phyloP scores from a whole-genome alignment of 768 basidiomycete species.

The Rhodocollybia butyracea region DNA sequence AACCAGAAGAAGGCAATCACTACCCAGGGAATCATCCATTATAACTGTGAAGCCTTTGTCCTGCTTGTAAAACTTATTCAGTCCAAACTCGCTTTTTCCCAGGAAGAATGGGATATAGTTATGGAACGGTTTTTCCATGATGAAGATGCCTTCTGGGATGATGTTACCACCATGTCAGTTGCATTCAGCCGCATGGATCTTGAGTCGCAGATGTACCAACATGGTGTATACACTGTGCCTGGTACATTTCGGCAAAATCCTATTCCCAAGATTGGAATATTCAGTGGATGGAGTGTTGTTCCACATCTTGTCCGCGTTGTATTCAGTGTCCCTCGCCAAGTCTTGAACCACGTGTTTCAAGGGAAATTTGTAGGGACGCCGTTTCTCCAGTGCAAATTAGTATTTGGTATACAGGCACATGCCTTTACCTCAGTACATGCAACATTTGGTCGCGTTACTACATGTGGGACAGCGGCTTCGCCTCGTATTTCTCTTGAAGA shows the following conservation, averaged over 20 bases:
- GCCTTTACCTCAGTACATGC: constrained; percentile 28
- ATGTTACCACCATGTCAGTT: constrained; percentile 17
- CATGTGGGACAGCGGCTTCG: constrained; percentile 14
- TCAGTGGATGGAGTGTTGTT: constrained; percentile 26
- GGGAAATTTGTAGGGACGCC: constrained; percentile 23
- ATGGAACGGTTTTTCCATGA: constrained; percentile 33
- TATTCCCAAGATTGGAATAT: constrained; percentile 16
- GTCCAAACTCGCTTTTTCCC: constrained; percentile 22
- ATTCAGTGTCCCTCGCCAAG: constrained; percentile 31
- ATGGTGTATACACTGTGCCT: constrained; percentile 32
- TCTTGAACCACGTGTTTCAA: constrained; percentile 20
- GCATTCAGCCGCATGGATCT: constrained; percentile 43
- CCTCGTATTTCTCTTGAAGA: constrained; percentile 16
- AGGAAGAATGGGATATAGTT: constrained; percentile 37
- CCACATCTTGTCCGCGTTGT: constrained; percentile 32
- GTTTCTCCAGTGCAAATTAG: constrained; percentile 33
- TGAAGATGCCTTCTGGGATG: constrained; percentile 14
- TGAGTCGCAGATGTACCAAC: constrained; percentile 37
- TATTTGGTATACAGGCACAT: constrained; percentile 21
- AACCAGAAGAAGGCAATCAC: constrained; percentile 10
- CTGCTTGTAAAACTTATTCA: constrained; percentile 40
- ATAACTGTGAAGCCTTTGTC: constrained; percentile 47
- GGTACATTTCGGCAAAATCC: constrained; percentile 12
- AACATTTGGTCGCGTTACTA: constrained; percentile 17
- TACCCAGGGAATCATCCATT: constrained; percentile 32